Evolutionary conservation across 1,139 yeast genomes (phyloP).

Genomic region (Taphrina deformans): DNA sequence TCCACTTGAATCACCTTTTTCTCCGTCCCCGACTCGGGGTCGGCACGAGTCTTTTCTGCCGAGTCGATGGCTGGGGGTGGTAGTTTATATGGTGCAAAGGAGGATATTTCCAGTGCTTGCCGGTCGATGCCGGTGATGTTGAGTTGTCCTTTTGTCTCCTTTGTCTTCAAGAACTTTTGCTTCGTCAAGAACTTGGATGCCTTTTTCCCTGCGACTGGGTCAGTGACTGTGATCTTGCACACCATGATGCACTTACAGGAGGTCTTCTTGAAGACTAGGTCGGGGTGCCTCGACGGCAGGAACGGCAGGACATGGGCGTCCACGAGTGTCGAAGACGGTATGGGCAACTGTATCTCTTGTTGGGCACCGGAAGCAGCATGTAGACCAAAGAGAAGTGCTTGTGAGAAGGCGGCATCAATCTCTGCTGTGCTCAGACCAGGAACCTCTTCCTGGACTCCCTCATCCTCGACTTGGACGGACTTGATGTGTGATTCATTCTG

Average conservation of each 20-base stretch:
- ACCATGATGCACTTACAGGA: conserved; percentile 1
- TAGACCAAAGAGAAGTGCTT: conserved; percentile 24
- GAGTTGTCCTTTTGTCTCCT: conserved; percentile 24
- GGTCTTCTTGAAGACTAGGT: conserved; percentile 9
- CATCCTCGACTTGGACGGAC: not conserved
- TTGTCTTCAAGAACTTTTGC: conserved; percentile 27
- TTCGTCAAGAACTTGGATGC: conserved; percentile 19
- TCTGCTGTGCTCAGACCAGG: not conserved
- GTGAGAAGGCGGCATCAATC: conserved; percentile 13
- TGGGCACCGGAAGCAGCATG: not conserved
- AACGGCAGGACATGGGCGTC: conserved; percentile 22
- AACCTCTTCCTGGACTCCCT: not conserved
- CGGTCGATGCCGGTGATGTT: conserved; percentile 14
- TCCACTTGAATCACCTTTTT: not conserved
- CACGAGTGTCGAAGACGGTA: conserved; percentile 11
- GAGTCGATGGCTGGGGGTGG: not conserved
- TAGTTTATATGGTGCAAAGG: conserved; percentile 20
- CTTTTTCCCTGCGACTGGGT: conserved; percentile 12
- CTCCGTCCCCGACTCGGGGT: not conserved
- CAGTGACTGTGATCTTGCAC: not conserved
- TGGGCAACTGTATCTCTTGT: not conserved
- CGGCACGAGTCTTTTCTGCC: not conserved
- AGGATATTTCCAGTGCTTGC: not conserved
- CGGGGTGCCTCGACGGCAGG: conserved; percentile 6
- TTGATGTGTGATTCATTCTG: not conserved